A percentile compares a stretch with the other conserved stretches of the same genome.
phyloP scores from a whole-genome alignment of 768 basidiomycete genomes.

The Boletus fagicola region DNA sequence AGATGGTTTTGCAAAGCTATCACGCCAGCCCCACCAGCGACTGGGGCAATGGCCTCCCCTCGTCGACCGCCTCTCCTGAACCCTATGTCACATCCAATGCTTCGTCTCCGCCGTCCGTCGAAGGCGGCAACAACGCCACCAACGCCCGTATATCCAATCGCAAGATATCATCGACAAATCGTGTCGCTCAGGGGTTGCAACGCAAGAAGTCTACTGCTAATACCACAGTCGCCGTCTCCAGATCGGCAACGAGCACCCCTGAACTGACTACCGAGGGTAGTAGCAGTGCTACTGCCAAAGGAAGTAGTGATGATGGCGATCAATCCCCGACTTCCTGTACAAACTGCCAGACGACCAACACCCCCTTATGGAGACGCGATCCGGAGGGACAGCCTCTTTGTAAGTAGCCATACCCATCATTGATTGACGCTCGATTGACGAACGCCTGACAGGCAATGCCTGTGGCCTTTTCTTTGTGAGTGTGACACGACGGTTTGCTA shows the following conservation, averaged over 20 bases:
- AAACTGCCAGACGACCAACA: conserved; percentile 95
- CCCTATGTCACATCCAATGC: conserved; percentile 67
- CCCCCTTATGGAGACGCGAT: conserved; percentile 89
- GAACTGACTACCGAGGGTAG: conserved; percentile 44
- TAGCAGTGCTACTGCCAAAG: conserved; percentile 35
- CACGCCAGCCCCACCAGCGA: conserved; percentile 82
- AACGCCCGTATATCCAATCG: conserved; percentile 39
- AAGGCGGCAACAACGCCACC: conserved; percentile 39
- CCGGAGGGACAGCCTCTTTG: conserved; percentile 92
- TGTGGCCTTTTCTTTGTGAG: conserved; percentile 92
- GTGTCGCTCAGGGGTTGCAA: conserved; percentile 53
- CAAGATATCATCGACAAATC: conserved; percentile 67
- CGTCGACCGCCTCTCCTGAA: conserved; percentile 73
- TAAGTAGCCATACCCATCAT: conserved; percentile 38
- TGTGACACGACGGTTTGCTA: conserved; percentile 18
- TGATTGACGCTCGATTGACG: conserved; percentile 18
- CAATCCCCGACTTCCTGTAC: conserved; percentile 81
- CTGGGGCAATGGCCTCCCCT: conserved; percentile 72
- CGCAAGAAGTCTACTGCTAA: conserved; percentile 47
- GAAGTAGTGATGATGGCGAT: conserved; percentile 63
- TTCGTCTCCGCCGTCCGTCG: conserved; percentile 69
- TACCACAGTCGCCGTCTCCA: conserved; percentile 31
- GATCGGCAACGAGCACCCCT: conserved; percentile 67
- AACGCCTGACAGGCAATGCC: conserved; percentile 61
- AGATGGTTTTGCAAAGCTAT: conserved; percentile 47